phyloP scores from a whole-genome alignment of 495 filamentous ascomycete species.

The Xylaria palmicola region DNA sequence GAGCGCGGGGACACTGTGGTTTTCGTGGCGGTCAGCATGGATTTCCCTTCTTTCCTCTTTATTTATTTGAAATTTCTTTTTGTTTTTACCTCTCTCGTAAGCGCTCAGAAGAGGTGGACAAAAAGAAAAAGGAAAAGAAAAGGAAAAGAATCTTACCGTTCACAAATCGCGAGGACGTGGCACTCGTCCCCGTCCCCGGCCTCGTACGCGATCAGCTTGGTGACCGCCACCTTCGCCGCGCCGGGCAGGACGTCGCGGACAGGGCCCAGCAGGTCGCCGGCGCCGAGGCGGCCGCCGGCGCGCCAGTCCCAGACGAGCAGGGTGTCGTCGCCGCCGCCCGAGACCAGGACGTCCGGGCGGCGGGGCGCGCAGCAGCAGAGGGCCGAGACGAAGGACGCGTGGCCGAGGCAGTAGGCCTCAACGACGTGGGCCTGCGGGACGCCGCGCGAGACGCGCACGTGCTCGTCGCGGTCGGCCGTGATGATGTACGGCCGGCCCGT shows the following conservation, averaged over 20 bases:
- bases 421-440: constrained; percentile 83
- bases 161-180: constrained; percentile 61
- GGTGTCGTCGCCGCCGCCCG: constrained; percentile 80
- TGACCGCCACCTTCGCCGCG: constrained; percentile 51
- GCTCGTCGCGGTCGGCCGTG: constrained; percentile 92
- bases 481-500: constrained; percentile 66
- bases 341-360: constrained; percentile 63
- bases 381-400: constrained; percentile 75
- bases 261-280: constrained; percentile 46
- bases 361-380: constrained; percentile 63
- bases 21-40: constrained; percentile 25
- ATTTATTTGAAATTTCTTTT: no score
- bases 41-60: no score
- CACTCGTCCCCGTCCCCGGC: constrained; percentile 15
- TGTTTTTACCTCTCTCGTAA: no score
- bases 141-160: no score
- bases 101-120: background rate
- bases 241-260: constrained; percentile 34
- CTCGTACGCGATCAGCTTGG: constrained; percentile 44
- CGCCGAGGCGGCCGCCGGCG: constrained; percentile 51
- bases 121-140: no score
- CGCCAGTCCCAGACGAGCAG: constrained; percentile 84
- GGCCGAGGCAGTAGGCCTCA: constrained; percentile 84
- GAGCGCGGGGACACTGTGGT: constrained; percentile 56
- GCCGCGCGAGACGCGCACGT: constrained; percentile 87